Conservation (phyloP, 1,139 yeast species). For the Komagataea norvegica region DNA sequence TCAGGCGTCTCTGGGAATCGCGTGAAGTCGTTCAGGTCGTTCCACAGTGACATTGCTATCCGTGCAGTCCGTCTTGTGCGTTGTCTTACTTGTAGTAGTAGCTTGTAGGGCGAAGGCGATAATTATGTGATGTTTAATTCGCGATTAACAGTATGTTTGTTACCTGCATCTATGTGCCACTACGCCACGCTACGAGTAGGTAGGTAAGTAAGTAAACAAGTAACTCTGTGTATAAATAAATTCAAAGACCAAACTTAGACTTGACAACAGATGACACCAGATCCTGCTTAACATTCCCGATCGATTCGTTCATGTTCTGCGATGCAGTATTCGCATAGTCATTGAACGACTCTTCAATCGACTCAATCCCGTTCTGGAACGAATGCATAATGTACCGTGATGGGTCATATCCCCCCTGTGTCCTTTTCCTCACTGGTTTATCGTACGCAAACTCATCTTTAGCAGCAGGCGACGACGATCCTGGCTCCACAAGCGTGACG, state of each 20-base stretch:
- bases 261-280: constrained; percentile 49
- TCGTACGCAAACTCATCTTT: constrained; percentile 39
- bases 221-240: too few species aligned
- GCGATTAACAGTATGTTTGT: too few species aligned
- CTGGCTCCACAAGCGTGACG: constrained; percentile 8
- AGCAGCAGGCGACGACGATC: constrained; percentile 10
- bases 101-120: background rate
- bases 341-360: constrained; percentile 50
- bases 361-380: constrained; percentile 49
- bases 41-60: constrained; percentile 25
- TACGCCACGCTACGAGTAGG: too few species aligned
- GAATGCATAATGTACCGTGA: constrained; percentile 40
- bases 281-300: constrained; percentile 47
- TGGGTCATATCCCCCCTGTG: constrained; percentile 34
- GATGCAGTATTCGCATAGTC: constrained; percentile 54
- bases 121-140: background rate
- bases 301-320: constrained; percentile 49
- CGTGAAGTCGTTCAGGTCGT: constrained; percentile 13
- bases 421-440: constrained; percentile 43
- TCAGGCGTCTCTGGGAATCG: constrained; percentile 18
- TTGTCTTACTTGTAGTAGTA: too few species aligned
- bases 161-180: too few species aligned
- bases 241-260: constrained; percentile 50
- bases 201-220: too few species aligned
- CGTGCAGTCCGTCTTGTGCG: too few species aligned